Conservation (phyloP, 768 basidiomycete species). For the Saitozyma podzolica region DNA sequence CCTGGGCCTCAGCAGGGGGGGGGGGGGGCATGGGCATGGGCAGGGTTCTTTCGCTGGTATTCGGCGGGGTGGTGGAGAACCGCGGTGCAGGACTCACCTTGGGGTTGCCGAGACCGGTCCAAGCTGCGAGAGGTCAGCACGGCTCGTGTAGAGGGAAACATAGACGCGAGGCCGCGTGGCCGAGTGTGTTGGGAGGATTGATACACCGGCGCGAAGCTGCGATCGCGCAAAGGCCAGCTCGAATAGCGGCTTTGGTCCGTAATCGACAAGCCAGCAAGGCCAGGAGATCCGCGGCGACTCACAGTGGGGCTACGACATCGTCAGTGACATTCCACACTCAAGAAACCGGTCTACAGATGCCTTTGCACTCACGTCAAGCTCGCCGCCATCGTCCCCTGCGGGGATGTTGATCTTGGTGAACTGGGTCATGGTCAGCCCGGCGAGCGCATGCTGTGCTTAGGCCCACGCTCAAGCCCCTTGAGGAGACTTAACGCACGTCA, state of each 20-base stretch:
- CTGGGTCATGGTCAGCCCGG: constrained; percentile 33
- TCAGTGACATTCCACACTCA: constrained; percentile 4
- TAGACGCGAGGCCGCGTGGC: background rate
- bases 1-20: too few relatives aligned
- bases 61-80: too few relatives aligned
- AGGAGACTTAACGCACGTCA: constrained; percentile 27
- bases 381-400: constrained; percentile 54
- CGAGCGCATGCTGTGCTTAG: background rate
- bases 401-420: constrained; percentile 54
- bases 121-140: constrained; percentile 14
- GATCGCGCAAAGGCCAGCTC: background rate
- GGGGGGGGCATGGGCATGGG: too few relatives aligned
- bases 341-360: background rate
- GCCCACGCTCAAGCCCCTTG: background rate
- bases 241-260: too few relatives aligned
- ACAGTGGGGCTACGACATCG: constrained; percentile 27
- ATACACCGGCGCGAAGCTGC: too few relatives aligned
- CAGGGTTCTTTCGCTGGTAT: too few relatives aligned
- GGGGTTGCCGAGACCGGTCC: constrained; percentile 55
- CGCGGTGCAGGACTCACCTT: constrained; percentile 34
- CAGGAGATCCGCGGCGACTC: background rate
- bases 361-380: constrained; percentile 51
- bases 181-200: background rate
- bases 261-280: too few relatives aligned
- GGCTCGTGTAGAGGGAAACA: background rate